Percentiles rank a stretch among this genome's conserved stretches.
Conservation (phyloP, 139 green algal species). For the Chlamydomonas urium region DNA sequence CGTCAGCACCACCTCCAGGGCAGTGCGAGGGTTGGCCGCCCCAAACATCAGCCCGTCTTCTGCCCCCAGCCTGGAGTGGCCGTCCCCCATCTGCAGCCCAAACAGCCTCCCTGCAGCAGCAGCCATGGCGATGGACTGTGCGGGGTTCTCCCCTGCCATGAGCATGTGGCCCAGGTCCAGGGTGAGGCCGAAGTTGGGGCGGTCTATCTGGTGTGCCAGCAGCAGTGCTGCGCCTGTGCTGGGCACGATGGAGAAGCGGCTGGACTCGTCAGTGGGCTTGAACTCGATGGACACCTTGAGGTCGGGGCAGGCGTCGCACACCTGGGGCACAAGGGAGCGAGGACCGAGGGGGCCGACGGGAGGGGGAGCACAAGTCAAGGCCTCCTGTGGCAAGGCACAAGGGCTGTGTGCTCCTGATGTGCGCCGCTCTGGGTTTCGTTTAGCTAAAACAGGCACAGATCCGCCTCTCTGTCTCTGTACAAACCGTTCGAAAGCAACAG, state of each 20-base stretch:
- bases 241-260: slow-evolving; percentile 39
- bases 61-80: slow-evolving; percentile 44
- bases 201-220: slow-evolving; percentile 12
- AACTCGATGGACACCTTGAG: slow-evolving; percentile 51
- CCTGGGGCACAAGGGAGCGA: too few species aligned
- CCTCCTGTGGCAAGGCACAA: too few species aligned
- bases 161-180: slow-evolving; percentile 64
- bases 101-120: slow-evolving; percentile 18
- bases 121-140: slow-evolving; percentile 44
- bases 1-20: slow-evolving; percentile 52
- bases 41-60: slow-evolving; percentile 57
- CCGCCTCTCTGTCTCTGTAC: too few species aligned
- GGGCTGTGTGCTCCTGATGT: too few species aligned
- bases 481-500: too few species aligned
- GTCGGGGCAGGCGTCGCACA: slow-evolving; percentile 25
- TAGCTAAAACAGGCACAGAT: too few species aligned
- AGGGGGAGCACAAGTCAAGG: too few species aligned
- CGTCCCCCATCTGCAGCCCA: slow-evolving; percentile 38
- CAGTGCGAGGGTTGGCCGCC: neutral
- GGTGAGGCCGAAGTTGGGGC: slow-evolving; percentile 60
- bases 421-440: too few species aligned
- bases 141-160: slow-evolving; percentile 61
- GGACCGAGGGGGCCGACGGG: too few species aligned
- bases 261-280: slow-evolving; percentile 57
- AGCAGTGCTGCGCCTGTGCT: neutral